Evolutionary conservation across 257 asterid species (phyloP), one percentile per base, ranked within the genome.

Genomic region (Handroanthus guayacan): DNA sequence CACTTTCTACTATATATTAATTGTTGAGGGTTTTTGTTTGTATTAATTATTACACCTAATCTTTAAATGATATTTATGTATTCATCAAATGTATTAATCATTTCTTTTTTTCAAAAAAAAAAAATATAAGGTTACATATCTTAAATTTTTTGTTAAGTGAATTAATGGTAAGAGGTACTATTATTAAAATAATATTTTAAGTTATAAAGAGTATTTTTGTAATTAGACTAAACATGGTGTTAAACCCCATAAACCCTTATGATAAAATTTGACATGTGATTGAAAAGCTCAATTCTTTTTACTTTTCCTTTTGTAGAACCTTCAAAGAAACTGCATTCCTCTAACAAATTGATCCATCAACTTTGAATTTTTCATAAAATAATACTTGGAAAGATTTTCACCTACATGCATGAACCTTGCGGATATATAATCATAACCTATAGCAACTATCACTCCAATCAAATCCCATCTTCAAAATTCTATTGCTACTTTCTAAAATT

Each of bases 381-480:
- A 25, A 13, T 38, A 1, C 16, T 13, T 5, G 3, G 3, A n/a
- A 51, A 6, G 37, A 5, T 5, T 9, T 43, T 38, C 69, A 54
- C 13, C 47, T 34, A 7, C 57, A 45, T 81, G 74, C 84, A 81
- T 76, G 84, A 48, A 81, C 74, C 50, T 67, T 37, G 13, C 1
- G 31, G 7, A 5, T 34, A 12, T 25, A 51, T 6, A 45, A 11
- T 31, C 0, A 5, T 2, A 4, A 51, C 48, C 34, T 69, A 62
- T 67, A 73, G 67, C 65, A 44, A 2, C 75, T 69, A 7, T 47
- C 4, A 2, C 9, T 5, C 0, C 14, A 45, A 25, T 50, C 57
- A 52, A 43, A 54, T 55, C 66, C 34, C 1, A 14, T 43, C 43
- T 11, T 45, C 55, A 38, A 36, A 12, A 9, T 13, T 60, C 50